These are phyloP conservation scores for Rosa multiflora DNA, from an alignment of 306 rosid genomes.

Conservation along the genomic window DNA sequence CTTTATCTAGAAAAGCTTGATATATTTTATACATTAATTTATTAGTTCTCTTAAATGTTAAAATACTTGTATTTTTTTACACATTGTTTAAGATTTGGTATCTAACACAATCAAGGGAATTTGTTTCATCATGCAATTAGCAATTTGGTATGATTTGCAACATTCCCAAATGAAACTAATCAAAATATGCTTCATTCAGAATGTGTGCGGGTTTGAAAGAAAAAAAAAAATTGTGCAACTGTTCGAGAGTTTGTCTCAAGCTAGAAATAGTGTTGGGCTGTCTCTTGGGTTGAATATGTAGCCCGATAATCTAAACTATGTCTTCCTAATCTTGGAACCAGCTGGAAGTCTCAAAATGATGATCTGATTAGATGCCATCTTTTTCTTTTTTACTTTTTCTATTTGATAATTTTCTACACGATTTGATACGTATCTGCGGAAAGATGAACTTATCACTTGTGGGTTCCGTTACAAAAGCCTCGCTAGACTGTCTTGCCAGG, in stretches of 20 bases:
- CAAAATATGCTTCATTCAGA: not conserved
- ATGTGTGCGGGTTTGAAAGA: not conserved
- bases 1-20: no score
- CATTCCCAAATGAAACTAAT: not conserved
- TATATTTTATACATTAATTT: no score
- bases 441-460: not conserved
- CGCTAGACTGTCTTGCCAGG: constrained; percentile 19
- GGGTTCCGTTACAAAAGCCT: constrained; percentile 1
- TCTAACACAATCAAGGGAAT: not conserved
- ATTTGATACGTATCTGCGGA: not conserved
- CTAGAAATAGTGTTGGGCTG: not conserved
- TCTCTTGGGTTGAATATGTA: not conserved
- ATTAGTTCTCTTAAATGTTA: no score
- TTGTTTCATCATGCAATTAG: not conserved
- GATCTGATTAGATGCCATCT: not conserved
- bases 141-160: not conserved
- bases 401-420: not conserved
- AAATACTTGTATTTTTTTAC: no score
- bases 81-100: not conserved
- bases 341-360: not conserved
- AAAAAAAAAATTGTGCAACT: not conserved
- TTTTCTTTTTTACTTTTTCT: not conserved
- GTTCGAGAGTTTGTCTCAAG: not conserved
- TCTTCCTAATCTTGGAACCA: not conserved
- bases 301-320: not conserved